Percentiles rank a stretch among this genome's conserved stretches.
Conservation (phyloP, 23 red algal species). For the Chondrus crispus region DNA sequence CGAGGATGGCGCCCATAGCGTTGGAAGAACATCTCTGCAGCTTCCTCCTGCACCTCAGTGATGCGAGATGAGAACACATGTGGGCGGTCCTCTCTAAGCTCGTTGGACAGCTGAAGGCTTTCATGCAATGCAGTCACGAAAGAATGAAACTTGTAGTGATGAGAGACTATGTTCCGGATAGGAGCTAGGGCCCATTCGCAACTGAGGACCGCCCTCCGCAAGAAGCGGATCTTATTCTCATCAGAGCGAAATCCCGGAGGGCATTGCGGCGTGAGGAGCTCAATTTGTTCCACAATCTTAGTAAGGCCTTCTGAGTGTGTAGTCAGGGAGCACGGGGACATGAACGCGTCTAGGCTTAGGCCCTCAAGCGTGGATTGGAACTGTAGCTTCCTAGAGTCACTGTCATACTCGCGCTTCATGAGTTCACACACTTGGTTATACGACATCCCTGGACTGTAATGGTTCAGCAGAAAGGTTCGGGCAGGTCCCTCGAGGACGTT, state of each 20-base stretch:
- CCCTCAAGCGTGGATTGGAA: neutral
- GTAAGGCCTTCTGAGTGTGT: neutral
- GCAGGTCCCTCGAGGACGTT: neutral
- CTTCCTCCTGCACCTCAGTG: neutral
- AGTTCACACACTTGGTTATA: neutral
- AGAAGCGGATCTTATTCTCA: neutral
- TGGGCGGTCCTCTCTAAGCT: neutral
- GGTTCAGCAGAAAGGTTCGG: neutral
- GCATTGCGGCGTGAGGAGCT: neutral
- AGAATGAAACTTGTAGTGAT: constrained; percentile 9
- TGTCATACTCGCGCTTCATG: neutral
- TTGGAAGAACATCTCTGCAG: neutral
- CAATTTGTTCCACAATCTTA: constrained; percentile 8
- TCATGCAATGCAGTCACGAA: constrained; percentile 40
- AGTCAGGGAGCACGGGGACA: neutral
- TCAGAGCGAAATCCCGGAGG: neutral
- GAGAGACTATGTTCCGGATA: constrained; percentile 25
- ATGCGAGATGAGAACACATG: neutral
- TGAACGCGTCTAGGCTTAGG: constrained; percentile 13
- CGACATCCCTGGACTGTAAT: neutral
- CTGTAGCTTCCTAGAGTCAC: neutral
- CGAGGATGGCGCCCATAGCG: constrained; percentile 26
- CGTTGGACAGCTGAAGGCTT: neutral
- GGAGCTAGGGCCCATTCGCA: neutral
- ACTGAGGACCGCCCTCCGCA: neutral